These are phyloP conservation scores for Rubroboletus pulcherrimus DNA, from an alignment of 768 basidiomycete genomes.

Conservation along the genomic window DNA sequence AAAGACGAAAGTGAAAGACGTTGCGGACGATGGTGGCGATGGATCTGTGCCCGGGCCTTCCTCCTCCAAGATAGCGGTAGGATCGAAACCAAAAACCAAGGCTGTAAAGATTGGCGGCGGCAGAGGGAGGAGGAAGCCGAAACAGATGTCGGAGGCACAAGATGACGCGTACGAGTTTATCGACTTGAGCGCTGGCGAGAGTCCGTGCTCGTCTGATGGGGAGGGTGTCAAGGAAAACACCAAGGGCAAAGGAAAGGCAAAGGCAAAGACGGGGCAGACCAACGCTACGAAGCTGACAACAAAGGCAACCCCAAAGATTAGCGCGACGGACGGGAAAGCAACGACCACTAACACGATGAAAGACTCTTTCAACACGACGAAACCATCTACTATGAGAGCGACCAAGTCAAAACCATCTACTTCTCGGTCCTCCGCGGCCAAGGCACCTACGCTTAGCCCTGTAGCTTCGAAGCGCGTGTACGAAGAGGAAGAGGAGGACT, in stretches of 20 bases:
- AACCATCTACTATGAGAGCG: background rate
- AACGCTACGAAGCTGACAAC: background rate
- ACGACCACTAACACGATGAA: constrained; percentile 7
- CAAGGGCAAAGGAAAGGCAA: constrained; percentile 12
- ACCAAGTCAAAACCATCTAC: constrained; percentile 4
- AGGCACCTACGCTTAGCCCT: background rate
- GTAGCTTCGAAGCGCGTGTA: background rate
- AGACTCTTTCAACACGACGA: constrained; percentile 8
- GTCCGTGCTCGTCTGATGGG: constrained; percentile 18
- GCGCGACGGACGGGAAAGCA: background rate
- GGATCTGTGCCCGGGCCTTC: background rate
- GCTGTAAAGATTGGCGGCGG: background rate
- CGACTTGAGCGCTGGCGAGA: constrained; percentile 23
- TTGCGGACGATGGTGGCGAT: background rate
- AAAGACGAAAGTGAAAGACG: background rate
- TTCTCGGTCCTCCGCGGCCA: background rate
- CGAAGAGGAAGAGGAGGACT: constrained; percentile 11
- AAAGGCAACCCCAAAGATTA: background rate
- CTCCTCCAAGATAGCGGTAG: background rate
- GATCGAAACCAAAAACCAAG: constrained; percentile 11
- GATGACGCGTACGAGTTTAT: constrained; percentile 27
- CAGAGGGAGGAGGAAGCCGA: constrained; percentile 17
- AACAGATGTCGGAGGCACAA: constrained; percentile 23
- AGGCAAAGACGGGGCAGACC: background rate
- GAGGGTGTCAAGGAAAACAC: background rate